Evolutionary conservation across 257 asterid genomes (phyloP).

Genomic region (Jacaranda copaia): DNA sequence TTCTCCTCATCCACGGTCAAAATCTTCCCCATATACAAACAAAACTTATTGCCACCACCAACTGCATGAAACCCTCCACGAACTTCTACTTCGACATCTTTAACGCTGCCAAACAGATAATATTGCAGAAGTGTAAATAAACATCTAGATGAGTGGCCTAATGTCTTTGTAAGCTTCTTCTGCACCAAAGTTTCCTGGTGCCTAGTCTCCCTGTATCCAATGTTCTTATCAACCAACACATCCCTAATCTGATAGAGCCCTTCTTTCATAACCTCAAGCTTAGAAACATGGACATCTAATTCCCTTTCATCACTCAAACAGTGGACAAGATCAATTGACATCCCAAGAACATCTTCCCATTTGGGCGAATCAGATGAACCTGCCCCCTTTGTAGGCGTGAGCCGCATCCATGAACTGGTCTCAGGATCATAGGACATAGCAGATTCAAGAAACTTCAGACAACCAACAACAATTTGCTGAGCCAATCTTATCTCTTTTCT

Average conservation of each 20-base stretch:
- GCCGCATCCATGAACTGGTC: constrained; percentile 90
- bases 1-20: constrained; percentile 69
- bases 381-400: constrained; percentile 56
- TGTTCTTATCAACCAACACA: constrained; percentile 67
- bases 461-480: constrained; percentile 64
- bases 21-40: constrained; percentile 82
- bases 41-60: constrained; percentile 46
- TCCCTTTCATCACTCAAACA: constrained; percentile 59
- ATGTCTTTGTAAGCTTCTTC: constrained; percentile 68
- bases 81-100: constrained; percentile 75
- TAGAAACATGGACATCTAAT: constrained; percentile 48
- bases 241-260: constrained; percentile 82
- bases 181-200: constrained; percentile 74
- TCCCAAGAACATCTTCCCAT: constrained; percentile 87
- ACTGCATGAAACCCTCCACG: constrained; percentile 73
- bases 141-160: constrained; percentile 84
- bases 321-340: constrained; percentile 60
- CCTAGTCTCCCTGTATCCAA: constrained; percentile 75
- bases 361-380: constrained; percentile 44
- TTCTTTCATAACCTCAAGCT: constrained; percentile 87
- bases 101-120: constrained; percentile 66
- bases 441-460: constrained; percentile 59
- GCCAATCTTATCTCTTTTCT: constrained; percentile 62
- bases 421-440: constrained; percentile 67
- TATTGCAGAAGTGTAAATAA: constrained; percentile 74